Base-by-base conservation (phyloP, 192 early-diverging fungal genomes). In the Chytriomyces hyalinus region DNA sequence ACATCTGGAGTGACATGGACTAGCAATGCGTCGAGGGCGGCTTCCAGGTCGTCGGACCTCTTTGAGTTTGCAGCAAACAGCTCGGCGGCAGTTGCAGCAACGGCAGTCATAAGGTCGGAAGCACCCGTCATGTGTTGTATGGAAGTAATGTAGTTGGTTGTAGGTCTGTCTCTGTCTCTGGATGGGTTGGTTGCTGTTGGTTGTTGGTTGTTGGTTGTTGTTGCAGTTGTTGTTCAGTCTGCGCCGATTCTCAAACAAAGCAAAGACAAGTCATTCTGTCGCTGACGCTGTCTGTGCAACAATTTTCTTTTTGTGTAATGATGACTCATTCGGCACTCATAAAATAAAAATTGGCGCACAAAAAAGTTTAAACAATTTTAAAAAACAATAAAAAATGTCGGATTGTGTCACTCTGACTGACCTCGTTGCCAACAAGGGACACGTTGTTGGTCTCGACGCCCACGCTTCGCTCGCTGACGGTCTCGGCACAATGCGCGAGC, bases 371-470 rank as follows among this genome's bases (percentile, higher is more conserved):
- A n/a, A n/a, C n/a, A n/a, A n/a, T n/a, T n/a, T 1, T 20, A 20
- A 59, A 59, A 59, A 20, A 59, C 0, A 59, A 20, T 20, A n/a
- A 20, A 26, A 36, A 36, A 36, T 36, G 36, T 36, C 4, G 57
- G 57, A 17, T n/a, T 60, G 15, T 60, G 57, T 65, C 64, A 57
- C 53, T 1, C 53, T 57, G 53, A n/a, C 15, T 1, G 53, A 57
- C 60, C 15, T 48, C 17, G 22, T 43, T 9, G 36, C 57, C 4
- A n/a, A 43, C 48, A 50, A 71, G 71, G 53, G 3, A 0, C 71
- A 53, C 8, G 44, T 73, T 47, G 60, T 73, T 17, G 71, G 62
- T 44, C 11, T 73, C 49, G 71, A 73, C 4, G 71, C 71, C 46
- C 53, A 73, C 17, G 8, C 4, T 0, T 62, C 59, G 0, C 11